phyloP scores from a whole-genome alignment of 2,329 filamentous ascomycete genomes.

The Nigrospora osmanthi region DNA sequence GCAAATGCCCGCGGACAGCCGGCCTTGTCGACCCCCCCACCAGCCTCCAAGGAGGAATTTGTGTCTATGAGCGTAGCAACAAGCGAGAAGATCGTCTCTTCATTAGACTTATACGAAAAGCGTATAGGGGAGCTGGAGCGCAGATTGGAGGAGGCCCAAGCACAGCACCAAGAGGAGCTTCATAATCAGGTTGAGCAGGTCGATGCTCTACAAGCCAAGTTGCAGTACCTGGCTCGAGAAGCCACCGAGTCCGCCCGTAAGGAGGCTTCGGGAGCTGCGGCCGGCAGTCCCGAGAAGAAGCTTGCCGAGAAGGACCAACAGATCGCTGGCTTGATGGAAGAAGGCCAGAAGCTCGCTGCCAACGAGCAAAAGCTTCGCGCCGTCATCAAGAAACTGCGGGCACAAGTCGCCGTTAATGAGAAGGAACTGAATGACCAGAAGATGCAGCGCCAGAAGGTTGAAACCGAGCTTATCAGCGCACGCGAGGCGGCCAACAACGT shows the following conservation, averaged over 20 bases:
- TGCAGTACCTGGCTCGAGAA: conserved; percentile 80
- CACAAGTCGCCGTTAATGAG: conserved; percentile 58
- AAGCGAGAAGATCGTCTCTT: conserved; percentile 6
- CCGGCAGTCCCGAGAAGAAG: conserved; percentile 66
- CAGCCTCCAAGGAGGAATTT: conserved; percentile 1
- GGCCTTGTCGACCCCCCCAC: neutral
- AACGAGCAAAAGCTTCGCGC: conserved; percentile 78
- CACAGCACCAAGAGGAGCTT: conserved; percentile 70
- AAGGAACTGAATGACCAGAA: conserved; percentile 54
- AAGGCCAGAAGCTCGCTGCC: conserved; percentile 81
- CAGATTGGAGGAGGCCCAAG: conserved; percentile 28
- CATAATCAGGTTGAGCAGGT: conserved; percentile 81
- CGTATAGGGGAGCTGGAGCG: conserved; percentile 28
- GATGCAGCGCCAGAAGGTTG: conserved; percentile 50
- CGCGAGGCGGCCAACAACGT: conserved; percentile 40
- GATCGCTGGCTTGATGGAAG: conserved; percentile 83
- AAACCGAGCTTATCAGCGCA: conserved; percentile 38
- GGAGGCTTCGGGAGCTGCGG: conserved; percentile 51
- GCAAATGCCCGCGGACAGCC: neutral
- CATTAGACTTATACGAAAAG: conserved; percentile 28
- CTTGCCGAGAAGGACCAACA: conserved; percentile 85
- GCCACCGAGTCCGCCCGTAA: conserved; percentile 69
- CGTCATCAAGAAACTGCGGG: conserved; percentile 73
- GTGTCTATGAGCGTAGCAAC: conserved; percentile 3
- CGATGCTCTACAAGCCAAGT: conserved; percentile 83